Conservation (phyloP, 352 stramenopile species). For the Phytopythium cucurbitacearum region DNA sequence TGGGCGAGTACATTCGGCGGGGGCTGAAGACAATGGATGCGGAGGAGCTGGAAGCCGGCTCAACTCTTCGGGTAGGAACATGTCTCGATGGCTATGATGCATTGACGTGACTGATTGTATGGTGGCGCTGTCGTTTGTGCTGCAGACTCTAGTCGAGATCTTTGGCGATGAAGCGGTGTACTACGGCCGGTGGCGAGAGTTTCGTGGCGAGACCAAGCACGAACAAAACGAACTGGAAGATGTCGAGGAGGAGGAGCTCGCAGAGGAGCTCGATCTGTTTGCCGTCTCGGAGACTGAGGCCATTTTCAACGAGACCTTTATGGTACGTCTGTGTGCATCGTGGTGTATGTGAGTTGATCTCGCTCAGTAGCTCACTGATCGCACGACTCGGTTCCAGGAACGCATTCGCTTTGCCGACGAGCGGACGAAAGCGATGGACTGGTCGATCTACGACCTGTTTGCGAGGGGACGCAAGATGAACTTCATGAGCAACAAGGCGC, state of each 20-base stretch:
- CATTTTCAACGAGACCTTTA: constrained; percentile 70
- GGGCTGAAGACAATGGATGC: constrained; percentile 32
- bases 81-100: neutral
- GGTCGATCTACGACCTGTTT: constrained; percentile 78
- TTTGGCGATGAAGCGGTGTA: constrained; percentile 77
- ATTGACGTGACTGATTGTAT: constrained; percentile 3
- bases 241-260: constrained; percentile 76
- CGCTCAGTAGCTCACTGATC: no score
- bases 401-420: constrained; percentile 84
- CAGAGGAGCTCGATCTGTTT: constrained; percentile 83
- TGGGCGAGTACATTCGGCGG: constrained; percentile 50
- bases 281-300: constrained; percentile 72
- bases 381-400: constrained; percentile 24
- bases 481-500: constrained; percentile 75
- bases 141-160: constrained; percentile 64
- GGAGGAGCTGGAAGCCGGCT: constrained; percentile 37
- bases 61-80: constrained; percentile 39
- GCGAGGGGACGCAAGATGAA: constrained; percentile 75
- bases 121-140: constrained; percentile 4
- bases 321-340: constrained; percentile 22
- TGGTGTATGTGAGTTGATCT: no score
- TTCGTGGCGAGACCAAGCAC: constrained; percentile 74
- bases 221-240: constrained; percentile 75
- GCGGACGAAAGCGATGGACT: constrained; percentile 79
- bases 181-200: constrained; percentile 84